Base-by-base conservation (phyloP, 768 basidiomycete species). In the Trametes coccinea region DNA sequence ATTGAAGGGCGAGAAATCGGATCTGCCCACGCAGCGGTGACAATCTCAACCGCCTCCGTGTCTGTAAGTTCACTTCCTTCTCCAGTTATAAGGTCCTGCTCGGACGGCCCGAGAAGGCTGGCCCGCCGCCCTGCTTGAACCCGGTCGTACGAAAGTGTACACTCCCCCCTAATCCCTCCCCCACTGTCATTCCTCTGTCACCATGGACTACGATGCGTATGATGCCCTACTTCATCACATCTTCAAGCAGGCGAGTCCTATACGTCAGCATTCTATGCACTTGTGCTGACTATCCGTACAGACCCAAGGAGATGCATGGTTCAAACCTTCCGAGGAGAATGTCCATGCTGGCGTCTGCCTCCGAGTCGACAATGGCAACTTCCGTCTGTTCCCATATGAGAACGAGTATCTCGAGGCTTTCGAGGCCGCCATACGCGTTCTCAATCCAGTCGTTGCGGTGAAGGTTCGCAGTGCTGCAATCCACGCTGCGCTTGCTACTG, bases 401-500 rank as follows among this genome's bases (percentile, higher is more conserved):
- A 92, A 92, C 71, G 80, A 79, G n/a, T 87, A 80, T 68, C 80
- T 95, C 39, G 85, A 81, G 7, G 89, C 91, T 8, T 95, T 95
- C 66, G 92, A 93, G 74, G 87, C 85, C 3, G 92, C 92, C 5
- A 81, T 94, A 37, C 80, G 84, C 22, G 70, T 73, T 37, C 78
- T 95, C 61, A 95, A 95, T 66, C 92, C 93, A 4, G 86, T 92
- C 22, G 90, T 94, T 54, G 90, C 90, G 0, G 88, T 93, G 68
- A 93, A 93, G 73, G 77, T 90, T 37, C 82, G 90, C 55, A 89
- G 84, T 66, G 90, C 90, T 31, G 88, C 89, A 8, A 86, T 92
- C 22, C 89, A 94, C 73, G 89, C 91, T 9, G 90, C 89, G 5
- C 76, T 94, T 50, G 75, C 82, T 30, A 87, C 81, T 7, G 82